Evolutionary conservation across 306 rosid species (phyloP).

Genomic region (Begonia loranthoides): DNA sequence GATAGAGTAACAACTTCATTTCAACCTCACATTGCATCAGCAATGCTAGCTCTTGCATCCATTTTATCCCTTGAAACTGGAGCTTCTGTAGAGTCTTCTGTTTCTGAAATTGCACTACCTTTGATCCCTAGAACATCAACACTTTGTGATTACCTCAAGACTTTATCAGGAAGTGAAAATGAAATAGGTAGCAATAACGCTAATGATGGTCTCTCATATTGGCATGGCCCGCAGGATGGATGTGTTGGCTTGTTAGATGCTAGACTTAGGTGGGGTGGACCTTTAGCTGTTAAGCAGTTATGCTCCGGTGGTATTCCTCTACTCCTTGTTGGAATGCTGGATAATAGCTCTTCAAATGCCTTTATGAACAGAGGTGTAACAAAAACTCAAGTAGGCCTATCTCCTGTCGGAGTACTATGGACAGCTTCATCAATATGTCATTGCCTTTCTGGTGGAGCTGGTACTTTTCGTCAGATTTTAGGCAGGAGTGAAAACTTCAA

Average conservation of each 20-base stretch:
- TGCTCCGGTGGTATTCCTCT: constrained; percentile 72
- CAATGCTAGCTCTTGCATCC: constrained; percentile 83
- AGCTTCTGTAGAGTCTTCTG: constrained; percentile 52
- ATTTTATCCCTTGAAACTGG: constrained; percentile 73
- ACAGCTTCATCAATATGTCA: constrained; percentile 60
- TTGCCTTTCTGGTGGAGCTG: constrained; percentile 70
- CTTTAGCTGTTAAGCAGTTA: constrained; percentile 76
- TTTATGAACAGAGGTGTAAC: constrained; percentile 32
- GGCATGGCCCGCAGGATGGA: constrained; percentile 85
- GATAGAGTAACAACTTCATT: constrained; percentile 34
- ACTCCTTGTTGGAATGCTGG: constrained; percentile 56
- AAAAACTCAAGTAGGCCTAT: constrained; percentile 53
- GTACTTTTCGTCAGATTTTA: constrained; percentile 64
- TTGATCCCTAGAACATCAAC: constrained; percentile 65
- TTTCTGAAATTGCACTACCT: constrained; percentile 66
- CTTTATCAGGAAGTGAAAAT: constrained; percentile 35
- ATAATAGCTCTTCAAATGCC: constrained; percentile 22
- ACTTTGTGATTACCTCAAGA: constrained; percentile 47
- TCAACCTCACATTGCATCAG: constrained; percentile 53
- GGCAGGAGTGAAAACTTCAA: constrained; percentile 55
- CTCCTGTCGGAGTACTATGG: constrained; percentile 81
- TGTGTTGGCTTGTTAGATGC: constrained; percentile 77
- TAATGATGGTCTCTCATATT: constrained; percentile 45
- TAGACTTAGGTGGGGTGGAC: constrained; percentile 81
- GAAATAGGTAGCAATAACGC: constrained; percentile 23